Evolutionary conservation across 805 yeast genomes (phyloP), one percentile per base, ranked within the genome.

Genomic region (Ogataea pilisensis): DNA sequence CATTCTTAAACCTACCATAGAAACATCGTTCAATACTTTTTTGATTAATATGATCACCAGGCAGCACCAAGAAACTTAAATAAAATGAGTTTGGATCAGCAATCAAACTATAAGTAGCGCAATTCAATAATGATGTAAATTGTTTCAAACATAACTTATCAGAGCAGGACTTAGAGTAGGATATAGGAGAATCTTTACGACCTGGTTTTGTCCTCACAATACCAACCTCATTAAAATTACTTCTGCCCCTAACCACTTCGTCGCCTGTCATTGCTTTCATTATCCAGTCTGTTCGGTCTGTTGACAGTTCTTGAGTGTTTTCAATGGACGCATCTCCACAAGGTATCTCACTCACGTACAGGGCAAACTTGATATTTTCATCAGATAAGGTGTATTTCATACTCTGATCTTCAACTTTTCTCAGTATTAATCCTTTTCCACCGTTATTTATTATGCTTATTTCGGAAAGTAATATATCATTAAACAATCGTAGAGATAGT

Each of bases 151-250:
- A 71, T 20, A 91, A 59, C 54, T 91, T 91, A 58, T 91, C 98
- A 1, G 95, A 79, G 58, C 98, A 91, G 1, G 96, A 86, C 58
- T 89, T 91, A 24, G 95, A 85, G 36, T 74, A 60, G 0, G 95
- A 75, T 4, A 78, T 47, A 2, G 74, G 72, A 2, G 96, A 83
- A 57, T 93, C 98, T 22, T 69, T 58, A 37, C 98, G 61, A 2
- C 99, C 99, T 0, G 98, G 99, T 55, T 93, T 91, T 0, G 98
- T 90, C 46, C 99, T 69, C 1, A 91, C 89, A 8, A 66, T 61
- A 0, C 96, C 95, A 2, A 71, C 61, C 16, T 63, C 51, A 13
- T 63, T 64, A 48, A 76, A 82, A 55, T 76, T 68, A 27, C 73
- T 74, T 30, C 95, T 60, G 0, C 97, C 97, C 51, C 95, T 57